Percentiles rank a stretch among this genome's conserved stretches.
phyloP scores from a whole-genome alignment of 306 rosid genomes.

The Malus sieversii region DNA sequence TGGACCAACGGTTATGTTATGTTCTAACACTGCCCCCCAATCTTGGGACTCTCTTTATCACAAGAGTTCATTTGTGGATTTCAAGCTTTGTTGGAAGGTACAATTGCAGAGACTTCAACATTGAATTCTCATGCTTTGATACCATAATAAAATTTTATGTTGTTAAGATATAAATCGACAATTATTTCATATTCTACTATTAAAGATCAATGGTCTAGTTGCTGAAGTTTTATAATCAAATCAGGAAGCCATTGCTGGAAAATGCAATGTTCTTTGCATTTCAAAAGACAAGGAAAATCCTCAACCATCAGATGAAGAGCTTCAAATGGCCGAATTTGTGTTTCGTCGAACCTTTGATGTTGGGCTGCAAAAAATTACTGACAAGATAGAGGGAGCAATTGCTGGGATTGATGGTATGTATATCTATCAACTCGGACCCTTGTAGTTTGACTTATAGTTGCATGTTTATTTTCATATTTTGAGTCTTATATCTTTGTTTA shows the following conservation, averaged over 20 bases:
- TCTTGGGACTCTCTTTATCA: not conserved
- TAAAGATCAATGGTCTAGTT: not conserved
- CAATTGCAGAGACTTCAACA: not conserved
- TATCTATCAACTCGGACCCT: not conserved
- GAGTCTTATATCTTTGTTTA: constrained; percentile 27
- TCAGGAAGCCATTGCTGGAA: constrained; percentile 91
- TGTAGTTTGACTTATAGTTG: constrained; percentile 8
- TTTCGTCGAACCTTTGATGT: constrained; percentile 81
- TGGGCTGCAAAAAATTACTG: constrained; percentile 29
- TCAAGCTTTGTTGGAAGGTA: not conserved
- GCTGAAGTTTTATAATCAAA: not conserved
- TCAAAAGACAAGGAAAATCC: constrained; percentile 57
- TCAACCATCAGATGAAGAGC: constrained; percentile 45
- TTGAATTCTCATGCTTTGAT: not conserved
- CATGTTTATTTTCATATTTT: constrained; percentile 9
- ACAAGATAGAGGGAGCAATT: constrained; percentile 43
- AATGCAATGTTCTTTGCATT: constrained; percentile 69
- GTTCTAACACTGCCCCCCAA: not conserved
- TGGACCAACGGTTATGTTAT: not conserved
- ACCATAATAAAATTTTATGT: not conserved
- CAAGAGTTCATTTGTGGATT: not conserved
- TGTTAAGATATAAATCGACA: not conserved
- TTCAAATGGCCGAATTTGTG: constrained; percentile 59
- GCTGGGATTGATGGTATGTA: constrained; percentile 56
- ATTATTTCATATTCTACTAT: not conserved